Base-by-base conservation (phyloP, 1,284 basidiomycete genomes). In the Schizopora paradoxa region DNA sequence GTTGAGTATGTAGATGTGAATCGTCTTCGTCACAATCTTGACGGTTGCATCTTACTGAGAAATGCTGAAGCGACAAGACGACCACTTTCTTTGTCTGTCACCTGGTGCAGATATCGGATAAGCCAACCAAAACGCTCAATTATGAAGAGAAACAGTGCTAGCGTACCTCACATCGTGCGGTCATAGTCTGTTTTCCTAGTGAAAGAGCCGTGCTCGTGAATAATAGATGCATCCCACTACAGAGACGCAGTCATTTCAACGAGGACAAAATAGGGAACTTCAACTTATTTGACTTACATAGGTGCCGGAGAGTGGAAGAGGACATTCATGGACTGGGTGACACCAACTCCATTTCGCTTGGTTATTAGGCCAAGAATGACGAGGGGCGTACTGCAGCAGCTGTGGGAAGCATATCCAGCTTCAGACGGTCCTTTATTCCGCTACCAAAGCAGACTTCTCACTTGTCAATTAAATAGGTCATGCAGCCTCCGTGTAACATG, bases 391-490 rank as follows among this genome's bases (percentile, higher is more conserved):
- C 77, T 76, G 31, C 74, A 79, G 60, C 80, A 83, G 53, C 78
- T 80, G 49, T 28, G 34, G 43, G 39, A 44, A n/a, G 29, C 34
- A 43, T 39, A 26, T 19, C 26, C 25, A 32, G 28, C 43, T 19
- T 38, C 23, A 31, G 10, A 49, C 11, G 22, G 4, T 35, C 29
- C 33, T 16, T 13, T n/a, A 4, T 14, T 5, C 31, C 19, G 39
- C 36, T 28, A 43, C 29, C n/a, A 31, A 28, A 21, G 43, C 19
- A 18, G 32, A 11, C 41, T 23, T 61, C 73, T 44, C 51, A 80
- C 79, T 82, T 83, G 64, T 86, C 83, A 43, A 85, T 75, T 45
- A 86, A 64, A 60, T 83, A 85, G 38, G 80, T 77, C 29, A 85
- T 58, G 44, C 80, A 82, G 33, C 79, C 82, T 11, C 83, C 82